Base-by-base conservation (phyloP, 2,329 filamentous ascomycete species). In the Tolypocladium cylindrosporum region DNA sequence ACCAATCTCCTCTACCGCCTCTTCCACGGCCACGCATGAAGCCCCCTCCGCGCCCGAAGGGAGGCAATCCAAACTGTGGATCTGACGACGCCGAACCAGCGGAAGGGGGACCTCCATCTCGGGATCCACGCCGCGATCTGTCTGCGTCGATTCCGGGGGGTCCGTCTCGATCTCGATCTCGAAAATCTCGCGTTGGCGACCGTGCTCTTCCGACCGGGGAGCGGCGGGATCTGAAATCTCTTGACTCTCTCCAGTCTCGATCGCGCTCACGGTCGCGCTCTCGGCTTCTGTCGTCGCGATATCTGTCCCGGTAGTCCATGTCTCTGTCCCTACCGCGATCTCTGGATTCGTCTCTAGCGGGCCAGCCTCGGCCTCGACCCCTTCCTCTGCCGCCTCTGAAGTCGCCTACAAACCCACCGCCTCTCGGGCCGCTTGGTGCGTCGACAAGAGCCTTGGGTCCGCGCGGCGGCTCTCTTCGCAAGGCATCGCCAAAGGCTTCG, bases 401-500 rank as follows among this genome's bases (percentile, higher is more conserved):
- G 56, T 90, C 88, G 31, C 83, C 79, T 3, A 76, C 75, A 67
- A 87, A 89, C 10, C 83, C 84, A 58, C 85, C 80, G 50, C 87
- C 87, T 58, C 89, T 81, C 16, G 85, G 87, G 37, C 85, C 85
- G 62, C 80, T 83, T n/a, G 84, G 81, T 37, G 83, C 75, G 60
- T 93, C 89, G 60, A 88, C 81, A 58, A 91, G 76, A 4, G 89
- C 90, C 71, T 92, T 91, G 13, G 91, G 91, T 0, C 89, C 91
- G 58, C 91, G 82, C 3, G 91, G 91, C 2, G 89, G 87, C 62
- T 95, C 90, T 63, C 87, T 81, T 37, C 76, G 70, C 69, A 80
- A 62, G 64, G 79, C 68, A 64, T 85, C 82, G 57, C 79, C 77
- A 61, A 85, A 85, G 14, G 67, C 70, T 63, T 86, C 83, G 63